Evolutionary conservation across 169 alveolate genomes (phyloP).

Genomic region (Neospora caninum): DNA sequence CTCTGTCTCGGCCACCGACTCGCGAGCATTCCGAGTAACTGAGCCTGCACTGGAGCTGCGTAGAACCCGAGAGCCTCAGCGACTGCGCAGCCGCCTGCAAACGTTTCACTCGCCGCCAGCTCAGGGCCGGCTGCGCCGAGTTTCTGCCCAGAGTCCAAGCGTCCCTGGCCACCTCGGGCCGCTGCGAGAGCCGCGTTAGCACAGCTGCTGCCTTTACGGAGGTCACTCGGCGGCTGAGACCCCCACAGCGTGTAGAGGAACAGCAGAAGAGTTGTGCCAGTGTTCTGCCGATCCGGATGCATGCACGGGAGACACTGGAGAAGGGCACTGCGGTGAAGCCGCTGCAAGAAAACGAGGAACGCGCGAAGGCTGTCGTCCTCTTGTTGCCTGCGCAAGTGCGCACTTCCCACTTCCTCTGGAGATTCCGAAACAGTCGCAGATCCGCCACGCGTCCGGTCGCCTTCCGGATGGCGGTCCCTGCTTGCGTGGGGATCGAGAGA

Average conservation of each 20-base stretch:
- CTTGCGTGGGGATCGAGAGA: not conserved
- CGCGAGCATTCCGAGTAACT: not conserved
- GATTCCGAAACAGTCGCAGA: not conserved
- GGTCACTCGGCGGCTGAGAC: conserved; percentile 5
- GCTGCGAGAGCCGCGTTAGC: conserved; percentile 5
- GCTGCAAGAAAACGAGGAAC: not conserved
- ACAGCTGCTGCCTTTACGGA: conserved; percentile 38
- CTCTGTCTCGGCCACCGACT: conserved; percentile 30
- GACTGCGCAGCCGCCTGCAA: conserved; percentile 19
- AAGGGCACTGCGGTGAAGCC: not conserved
- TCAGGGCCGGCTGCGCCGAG: not conserved
- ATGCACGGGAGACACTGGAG: conserved; percentile 21
- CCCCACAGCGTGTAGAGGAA: conserved; percentile 33
- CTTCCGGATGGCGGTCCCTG: not conserved
- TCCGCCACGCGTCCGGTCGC: no score
- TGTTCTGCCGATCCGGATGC: conserved; percentile 15
- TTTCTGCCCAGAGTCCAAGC: not conserved
- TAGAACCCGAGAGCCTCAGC: conserved; percentile 37
- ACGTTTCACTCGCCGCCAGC: not conserved
- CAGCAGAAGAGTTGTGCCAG: not conserved
- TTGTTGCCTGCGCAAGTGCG: not conserved
- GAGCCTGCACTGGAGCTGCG: not conserved
- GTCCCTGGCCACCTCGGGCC: not conserved
- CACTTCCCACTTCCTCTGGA: not conserved
- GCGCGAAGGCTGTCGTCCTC: not conserved